phyloP scores from a whole-genome alignment of 208 protist genomes.

The Trypanosoma scelopori region DNA sequence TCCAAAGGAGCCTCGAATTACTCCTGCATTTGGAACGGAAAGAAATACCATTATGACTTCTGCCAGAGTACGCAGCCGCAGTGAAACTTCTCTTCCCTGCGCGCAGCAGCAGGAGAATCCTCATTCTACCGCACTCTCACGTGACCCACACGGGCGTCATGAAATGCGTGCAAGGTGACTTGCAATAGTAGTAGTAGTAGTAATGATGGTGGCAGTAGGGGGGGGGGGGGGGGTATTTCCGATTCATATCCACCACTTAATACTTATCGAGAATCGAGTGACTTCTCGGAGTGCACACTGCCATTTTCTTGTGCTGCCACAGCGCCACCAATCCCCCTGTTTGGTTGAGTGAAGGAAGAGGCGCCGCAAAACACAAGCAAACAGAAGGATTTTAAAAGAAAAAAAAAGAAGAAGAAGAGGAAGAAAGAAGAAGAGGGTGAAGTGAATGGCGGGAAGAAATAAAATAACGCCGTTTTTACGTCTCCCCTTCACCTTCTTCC shows the following conservation, averaged over 20 bases:
- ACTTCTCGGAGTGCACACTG: too few species aligned
- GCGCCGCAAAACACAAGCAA: background rate
- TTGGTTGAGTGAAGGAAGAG: background rate
- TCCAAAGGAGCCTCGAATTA: background rate
- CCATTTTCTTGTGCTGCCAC: background rate
- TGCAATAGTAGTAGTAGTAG: constrained; percentile 1
- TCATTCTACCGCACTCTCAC: background rate
- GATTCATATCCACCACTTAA: too few species aligned
- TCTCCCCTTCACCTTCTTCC: too few species aligned
- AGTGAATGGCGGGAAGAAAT: too few species aligned
- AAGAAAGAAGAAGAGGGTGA: too few species aligned
- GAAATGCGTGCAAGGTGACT: background rate
- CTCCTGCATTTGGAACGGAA: constrained; percentile 5
- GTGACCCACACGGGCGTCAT: background rate
- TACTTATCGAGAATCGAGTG: too few species aligned
- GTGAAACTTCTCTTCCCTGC: background rate
- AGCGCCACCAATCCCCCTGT: background rate
- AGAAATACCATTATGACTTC: background rate
- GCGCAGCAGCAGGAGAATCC: background rate
- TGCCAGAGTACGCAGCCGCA: background rate
- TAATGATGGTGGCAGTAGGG: background rate
- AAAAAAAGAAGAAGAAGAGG: background rate
- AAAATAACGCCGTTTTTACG: too few species aligned
- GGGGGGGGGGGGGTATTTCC: too few species aligned
- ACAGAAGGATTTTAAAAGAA: background rate